These are phyloP conservation scores for Chaetothyriales sp. DNA, from an alignment of 2,329 filamentous ascomycete genomes.

Conservation along the genomic window DNA sequence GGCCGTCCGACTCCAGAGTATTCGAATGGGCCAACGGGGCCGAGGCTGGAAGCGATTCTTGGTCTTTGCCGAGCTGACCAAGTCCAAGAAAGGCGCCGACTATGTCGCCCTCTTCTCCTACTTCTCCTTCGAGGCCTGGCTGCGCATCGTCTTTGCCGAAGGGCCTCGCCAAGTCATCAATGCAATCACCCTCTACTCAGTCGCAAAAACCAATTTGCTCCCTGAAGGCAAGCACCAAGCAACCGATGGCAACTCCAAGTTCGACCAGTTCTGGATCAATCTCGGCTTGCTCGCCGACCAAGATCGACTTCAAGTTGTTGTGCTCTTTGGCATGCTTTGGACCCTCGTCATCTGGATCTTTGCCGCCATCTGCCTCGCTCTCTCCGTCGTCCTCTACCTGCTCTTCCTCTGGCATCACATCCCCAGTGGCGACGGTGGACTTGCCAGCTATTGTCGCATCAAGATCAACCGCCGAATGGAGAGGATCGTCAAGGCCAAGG, in stretches of 20 bases:
- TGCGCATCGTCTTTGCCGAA: constrained; percentile 79
- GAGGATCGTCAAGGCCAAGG: constrained; percentile 71
- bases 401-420: constrained; percentile 91
- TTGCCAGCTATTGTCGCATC: constrained; percentile 75
- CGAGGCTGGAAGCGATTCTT: constrained; percentile 79
- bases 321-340: constrained; percentile 84
- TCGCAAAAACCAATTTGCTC: constrained; percentile 64
- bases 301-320: constrained; percentile 65
- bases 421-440: constrained; percentile 62
- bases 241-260: constrained; percentile 45
- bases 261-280: constrained; percentile 72
- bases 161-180: constrained; percentile 88
- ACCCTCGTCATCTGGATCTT: constrained; percentile 83
- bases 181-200: constrained; percentile 71
- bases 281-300: constrained; percentile 57
- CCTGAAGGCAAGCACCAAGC: constrained; percentile 41
- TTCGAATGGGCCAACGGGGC: constrained; percentile 53
- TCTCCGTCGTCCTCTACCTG: constrained; percentile 65
- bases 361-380: constrained; percentile 57
- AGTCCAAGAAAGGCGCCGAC: constrained; percentile 78
- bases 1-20: constrained; percentile 70
- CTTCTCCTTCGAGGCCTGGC: constrained; percentile 70
- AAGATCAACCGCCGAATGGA: constrained; percentile 81
- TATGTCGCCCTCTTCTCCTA: constrained; percentile 87
- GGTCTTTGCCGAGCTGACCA: constrained; percentile 83